Conservation (phyloP, 2,329 filamentous ascomycete species). For the Parascedosporium putredinis region DNA sequence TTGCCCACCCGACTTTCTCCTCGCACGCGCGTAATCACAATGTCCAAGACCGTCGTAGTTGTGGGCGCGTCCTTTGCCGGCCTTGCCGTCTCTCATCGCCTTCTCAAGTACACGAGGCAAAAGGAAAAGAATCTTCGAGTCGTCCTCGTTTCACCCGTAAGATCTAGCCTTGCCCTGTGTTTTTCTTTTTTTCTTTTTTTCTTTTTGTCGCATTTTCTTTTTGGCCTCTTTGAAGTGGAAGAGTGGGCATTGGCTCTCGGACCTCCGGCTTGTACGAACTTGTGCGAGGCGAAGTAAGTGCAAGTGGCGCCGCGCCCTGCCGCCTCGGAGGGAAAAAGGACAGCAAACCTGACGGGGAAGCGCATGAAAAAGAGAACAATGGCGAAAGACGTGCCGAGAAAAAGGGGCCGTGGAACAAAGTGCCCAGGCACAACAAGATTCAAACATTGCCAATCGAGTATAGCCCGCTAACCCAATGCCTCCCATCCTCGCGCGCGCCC, state of each 20-base stretch:
- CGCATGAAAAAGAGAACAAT: no score
- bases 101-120: conserved; percentile 40
- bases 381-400: no score
- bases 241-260: not conserved
- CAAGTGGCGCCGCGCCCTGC: no score
- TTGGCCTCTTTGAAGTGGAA: not conserved
- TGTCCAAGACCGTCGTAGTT: conserved; percentile 42
- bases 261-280: no score
- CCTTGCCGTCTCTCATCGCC: conserved; percentile 40
- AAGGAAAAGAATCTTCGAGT: conserved; percentile 38
- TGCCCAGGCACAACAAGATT: no score
- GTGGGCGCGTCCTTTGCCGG: conserved; percentile 44
- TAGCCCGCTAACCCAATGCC: no score
- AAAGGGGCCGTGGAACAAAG: no score
- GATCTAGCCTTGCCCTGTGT: conserved; percentile 5
- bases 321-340: not conserved
- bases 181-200: not conserved
- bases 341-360: no score
- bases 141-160: conserved; percentile 44
- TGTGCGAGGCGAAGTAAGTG: no score
- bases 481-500: not conserved
- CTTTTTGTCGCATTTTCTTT: no score
- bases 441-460: no score
- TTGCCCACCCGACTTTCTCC: not conserved
- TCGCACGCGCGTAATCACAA: conserved; percentile 16